Evolutionary conservation across 352 stramenopile genomes (phyloP).

Genomic region (Phytophthora lateralis): DNA sequence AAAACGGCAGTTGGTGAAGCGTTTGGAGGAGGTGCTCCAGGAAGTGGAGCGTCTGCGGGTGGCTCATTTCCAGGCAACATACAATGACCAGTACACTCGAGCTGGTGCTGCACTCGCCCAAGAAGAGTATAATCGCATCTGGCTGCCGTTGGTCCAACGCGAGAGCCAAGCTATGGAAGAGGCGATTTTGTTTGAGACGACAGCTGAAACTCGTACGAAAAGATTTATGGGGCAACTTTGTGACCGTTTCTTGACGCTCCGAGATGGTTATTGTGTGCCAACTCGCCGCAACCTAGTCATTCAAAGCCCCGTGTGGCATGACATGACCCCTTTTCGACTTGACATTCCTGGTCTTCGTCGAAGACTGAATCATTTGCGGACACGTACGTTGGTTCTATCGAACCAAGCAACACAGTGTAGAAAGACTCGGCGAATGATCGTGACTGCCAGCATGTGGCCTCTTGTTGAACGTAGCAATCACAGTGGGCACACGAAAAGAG

Average conservation of each 20-base stretch:
- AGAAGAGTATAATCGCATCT: conserved; percentile 37
- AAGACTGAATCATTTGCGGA: conserved; percentile 47
- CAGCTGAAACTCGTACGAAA: conserved; percentile 29
- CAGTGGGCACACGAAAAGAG: conserved; percentile 8
- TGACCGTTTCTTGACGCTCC: conserved; percentile 42
- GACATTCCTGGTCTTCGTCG: conserved; percentile 54
- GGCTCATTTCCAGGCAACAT: conserved; percentile 64
- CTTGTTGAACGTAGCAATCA: conserved; percentile 1
- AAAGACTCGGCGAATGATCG: conserved; percentile 44
- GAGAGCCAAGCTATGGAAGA: conserved; percentile 31
- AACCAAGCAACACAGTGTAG: conserved; percentile 19
- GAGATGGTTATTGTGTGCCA: conserved; percentile 47
- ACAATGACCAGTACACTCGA: conserved; percentile 59
- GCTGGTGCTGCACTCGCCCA: conserved; percentile 40
- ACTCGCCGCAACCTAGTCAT: conserved; percentile 59
- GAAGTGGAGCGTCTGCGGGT: conserved; percentile 52
- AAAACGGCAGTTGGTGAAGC: conserved; percentile 60
- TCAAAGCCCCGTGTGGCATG: conserved; percentile 40
- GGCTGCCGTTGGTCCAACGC: conserved; percentile 31
- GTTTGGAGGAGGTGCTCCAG: conserved; percentile 37
- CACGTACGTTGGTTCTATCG: conserved; percentile 41
- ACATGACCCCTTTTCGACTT: conserved; percentile 32
- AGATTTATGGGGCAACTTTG: conserved; percentile 47
- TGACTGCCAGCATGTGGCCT: conserved; percentile 52
- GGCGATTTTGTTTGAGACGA: conserved; percentile 36